Percentiles rank a stretch among this genome's conserved stretches.
These are phyloP conservation scores for Magnusiomyces fungicola DNA, from an alignment of 1,139 yeast species.

Conservation along the genomic window DNA sequence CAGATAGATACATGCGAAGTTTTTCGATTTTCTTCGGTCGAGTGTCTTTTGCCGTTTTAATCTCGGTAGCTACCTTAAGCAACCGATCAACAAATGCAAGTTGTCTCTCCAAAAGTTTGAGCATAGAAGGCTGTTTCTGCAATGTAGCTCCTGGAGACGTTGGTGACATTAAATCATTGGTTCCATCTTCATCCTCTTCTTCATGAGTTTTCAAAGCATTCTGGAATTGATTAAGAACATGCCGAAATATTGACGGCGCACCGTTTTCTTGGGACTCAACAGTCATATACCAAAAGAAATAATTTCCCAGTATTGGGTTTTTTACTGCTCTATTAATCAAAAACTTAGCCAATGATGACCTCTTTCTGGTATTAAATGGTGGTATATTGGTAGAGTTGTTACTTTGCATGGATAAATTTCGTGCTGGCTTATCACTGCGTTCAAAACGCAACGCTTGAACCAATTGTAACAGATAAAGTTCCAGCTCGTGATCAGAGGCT, in stretches of 20 bases:
- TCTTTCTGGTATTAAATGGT: slow-evolving; percentile 20
- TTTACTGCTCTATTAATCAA: slow-evolving; percentile 64
- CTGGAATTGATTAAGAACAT: slow-evolving; percentile 30
- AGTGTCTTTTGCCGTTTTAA: slow-evolving; percentile 46
- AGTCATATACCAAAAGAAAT: slow-evolving; percentile 83
- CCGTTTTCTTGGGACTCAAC: slow-evolving; percentile 75
- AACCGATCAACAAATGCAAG: slow-evolving; percentile 39
- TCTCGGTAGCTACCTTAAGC: slow-evolving; percentile 38
- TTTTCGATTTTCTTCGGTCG: slow-evolving; percentile 51
- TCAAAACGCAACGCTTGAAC: slow-evolving; percentile 92
- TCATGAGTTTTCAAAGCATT: slow-evolving; percentile 25
- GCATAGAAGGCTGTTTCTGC: slow-evolving; percentile 1
- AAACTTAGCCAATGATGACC: slow-evolving; percentile 64
- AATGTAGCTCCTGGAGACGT: neutral
- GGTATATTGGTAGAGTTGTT: slow-evolving; percentile 13
- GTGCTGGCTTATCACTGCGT: slow-evolving; percentile 49
- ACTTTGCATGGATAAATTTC: slow-evolving; percentile 7
- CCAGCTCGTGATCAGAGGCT: slow-evolving; percentile 74
- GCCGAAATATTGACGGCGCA: slow-evolving; percentile 26
- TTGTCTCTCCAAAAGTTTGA: slow-evolving; percentile 35
- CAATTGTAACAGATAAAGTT: slow-evolving; percentile 75
- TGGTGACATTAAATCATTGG: neutral
- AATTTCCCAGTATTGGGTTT: slow-evolving; percentile 66
- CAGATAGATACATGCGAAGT: slow-evolving; percentile 32
- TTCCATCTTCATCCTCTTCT: neutral